Evolutionary conservation across 2,329 filamentous ascomycete genomes (phyloP), one percentile per base, ranked within the genome.

Genomic region (Rutstroemia sydowiana): DNA sequence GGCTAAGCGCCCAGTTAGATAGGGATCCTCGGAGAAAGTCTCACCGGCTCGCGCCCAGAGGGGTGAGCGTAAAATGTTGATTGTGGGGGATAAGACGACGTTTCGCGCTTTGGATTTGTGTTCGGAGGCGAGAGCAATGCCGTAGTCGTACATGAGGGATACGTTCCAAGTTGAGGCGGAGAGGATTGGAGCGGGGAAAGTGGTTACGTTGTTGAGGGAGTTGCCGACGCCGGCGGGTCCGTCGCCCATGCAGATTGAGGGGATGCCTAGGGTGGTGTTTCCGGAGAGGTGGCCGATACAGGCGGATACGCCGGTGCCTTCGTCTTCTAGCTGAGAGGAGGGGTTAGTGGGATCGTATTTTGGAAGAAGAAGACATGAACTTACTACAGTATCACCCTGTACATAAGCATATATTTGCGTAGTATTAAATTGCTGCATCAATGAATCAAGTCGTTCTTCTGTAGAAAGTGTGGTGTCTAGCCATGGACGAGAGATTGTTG

Each of bases 1-100:
- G 0, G 71, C 68, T 8, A 73, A 60, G 34, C 68, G 67, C 4
- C 72, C 71, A 1, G 70, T 64, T 10, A 75, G 66, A 43, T 69
- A 65, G 4, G 72, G 73, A 48, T 75, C 73, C 52, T 75, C 71
- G 14, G 69, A 71, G 52, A 73, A 74, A 18, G 68, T 70, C 56
- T 75, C 73, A 52, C 75, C 75, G 42, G 70, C 72, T 18, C 73
- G 69, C 2, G 73, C 73, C 10, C 73, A 72, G 0, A 75, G 66
- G 0, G 72, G 73, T 5, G 68, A 67, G 3, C 73, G 68, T 34
- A 73, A 71, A 23, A 75, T 73, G 59, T 69, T 75, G n/a, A 76
- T 69, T 0, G 73, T 77, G 1, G 87, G 87, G 1, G 36, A 39
- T 39, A 39, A 9, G 3, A 39, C 16, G 4, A 39, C 36, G 11